These are phyloP conservation scores for Letharia columbiana DNA, from an alignment of 495 filamentous ascomycete species.

Conservation along the genomic window DNA sequence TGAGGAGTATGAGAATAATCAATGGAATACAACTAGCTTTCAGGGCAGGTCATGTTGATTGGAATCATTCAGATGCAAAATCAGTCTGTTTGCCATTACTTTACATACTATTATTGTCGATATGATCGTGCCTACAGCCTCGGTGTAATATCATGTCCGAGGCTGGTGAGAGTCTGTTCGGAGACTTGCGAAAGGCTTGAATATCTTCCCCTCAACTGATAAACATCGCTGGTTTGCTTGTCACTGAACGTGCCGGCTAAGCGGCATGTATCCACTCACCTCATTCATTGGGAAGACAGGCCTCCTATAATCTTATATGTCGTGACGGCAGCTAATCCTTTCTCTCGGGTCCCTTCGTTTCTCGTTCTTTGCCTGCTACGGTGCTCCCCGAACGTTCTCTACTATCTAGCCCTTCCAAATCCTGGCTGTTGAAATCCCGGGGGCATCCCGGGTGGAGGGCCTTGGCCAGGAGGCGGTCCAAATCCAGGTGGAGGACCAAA, in stretches of 20 bases:
- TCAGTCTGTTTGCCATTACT: neutral
- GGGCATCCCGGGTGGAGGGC: constrained; percentile 37
- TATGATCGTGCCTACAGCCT: neutral
- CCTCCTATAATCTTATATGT: neutral
- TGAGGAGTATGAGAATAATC: neutral
- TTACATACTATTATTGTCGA: neutral
- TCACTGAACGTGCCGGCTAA: neutral
- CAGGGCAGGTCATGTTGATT: neutral
- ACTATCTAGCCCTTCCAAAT: constrained; percentile 39
- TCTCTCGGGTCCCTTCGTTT: neutral
- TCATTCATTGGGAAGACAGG: neutral
- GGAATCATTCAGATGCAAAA: neutral
- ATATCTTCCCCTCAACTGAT: neutral
- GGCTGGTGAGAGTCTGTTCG: constrained; percentile 1
- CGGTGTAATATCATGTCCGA: neutral
- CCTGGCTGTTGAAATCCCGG: constrained; percentile 44
- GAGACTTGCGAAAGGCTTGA: neutral
- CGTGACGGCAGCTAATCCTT: neutral
- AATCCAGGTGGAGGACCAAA: constrained; percentile 48
- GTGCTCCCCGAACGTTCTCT: neutral
- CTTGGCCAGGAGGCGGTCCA: constrained; percentile 32
- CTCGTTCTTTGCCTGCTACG: neutral
- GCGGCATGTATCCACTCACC: neutral
- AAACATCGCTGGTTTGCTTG: neutral
- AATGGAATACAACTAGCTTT: neutral